Conservation (phyloP, 129 eudicot species). For the Pseudognaphalium luteoalbum region DNA sequence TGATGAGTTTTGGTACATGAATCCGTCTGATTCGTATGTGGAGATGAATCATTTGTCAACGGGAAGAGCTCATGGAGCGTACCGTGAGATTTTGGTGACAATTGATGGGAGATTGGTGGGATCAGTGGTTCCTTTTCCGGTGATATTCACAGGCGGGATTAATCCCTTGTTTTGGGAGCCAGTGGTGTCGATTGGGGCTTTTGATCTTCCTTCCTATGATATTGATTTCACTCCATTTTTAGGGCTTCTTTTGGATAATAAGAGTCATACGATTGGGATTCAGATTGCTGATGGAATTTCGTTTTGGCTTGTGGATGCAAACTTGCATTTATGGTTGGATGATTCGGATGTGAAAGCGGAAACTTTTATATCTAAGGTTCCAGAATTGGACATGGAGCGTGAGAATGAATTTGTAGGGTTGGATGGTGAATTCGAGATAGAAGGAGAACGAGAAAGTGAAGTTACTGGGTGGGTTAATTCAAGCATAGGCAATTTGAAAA, state of each 20-base stretch:
- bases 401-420: constrained; percentile 23
- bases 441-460: constrained; percentile 42
- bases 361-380: constrained; percentile 24
- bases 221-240: constrained; percentile 63
- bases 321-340: constrained; percentile 78
- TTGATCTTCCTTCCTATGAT: constrained; percentile 71
- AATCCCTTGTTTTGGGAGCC: constrained; percentile 86
- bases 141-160: constrained; percentile 68
- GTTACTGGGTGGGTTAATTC: constrained; percentile 53
- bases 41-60: constrained; percentile 40
- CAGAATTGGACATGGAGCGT: constrained; percentile 28
- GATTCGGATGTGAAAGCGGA: constrained; percentile 35
- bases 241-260: constrained; percentile 55
- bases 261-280: constrained; percentile 50
- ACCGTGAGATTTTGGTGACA: constrained; percentile 62
- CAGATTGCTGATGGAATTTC: constrained; percentile 52
- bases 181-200: constrained; percentile 72
- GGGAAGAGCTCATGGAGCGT: constrained; percentile 59
- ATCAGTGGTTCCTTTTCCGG: constrained; percentile 66
- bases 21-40: constrained; percentile 60
- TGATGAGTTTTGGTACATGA: constrained; percentile 82
- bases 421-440: constrained; percentile 57
- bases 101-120: constrained; percentile 68
- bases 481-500: constrained; percentile 49
- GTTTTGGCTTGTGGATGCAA: constrained; percentile 78